Base-by-base conservation (phyloP, 345 rosid genomes). In the Toxicodendron radicans region DNA sequence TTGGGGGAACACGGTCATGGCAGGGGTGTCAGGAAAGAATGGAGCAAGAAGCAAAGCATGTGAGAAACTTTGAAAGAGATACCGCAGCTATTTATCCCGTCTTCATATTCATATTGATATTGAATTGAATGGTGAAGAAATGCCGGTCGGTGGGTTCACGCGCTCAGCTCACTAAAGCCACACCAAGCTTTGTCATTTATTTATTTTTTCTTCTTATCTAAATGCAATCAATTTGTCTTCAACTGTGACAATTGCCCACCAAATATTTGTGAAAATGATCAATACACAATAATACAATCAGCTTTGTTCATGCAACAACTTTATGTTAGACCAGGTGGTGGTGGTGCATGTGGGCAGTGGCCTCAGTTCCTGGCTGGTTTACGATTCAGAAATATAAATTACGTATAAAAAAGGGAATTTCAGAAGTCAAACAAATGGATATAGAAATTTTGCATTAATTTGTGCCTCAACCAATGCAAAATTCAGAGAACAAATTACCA, bases 1-100 rank as follows among this genome's bases (percentile, higher is more conserved):
- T 66, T 48, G 38, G 70, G n/a, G 58, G 30, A 67, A 18, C 71
- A 18, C 71, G 71, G 13, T 58, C 27, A 53, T n/a, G 62, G 13
- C 60, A 41, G 0, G 51, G 49, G 20, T 69, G 73, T 69, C 73
- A 57, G 64, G 5, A 14, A 10, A 57, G 38, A 41, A 70, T 21
- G 52, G 48, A 69, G 73, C 52, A 56, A 57, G 51, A 1, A 20
- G 49, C 43, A 60, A 13, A 17, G 17, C 72, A 69, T 57, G 73
- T 56, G 53, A 21, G 0, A 7, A 7, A 1, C 43, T 46, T 66
- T 66, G n/a, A 24, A 46, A 23, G 70, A 23, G 18, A 16, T 33
- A 23, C 20, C 33, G 70, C 70, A 66, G 9, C 11, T 32, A 16
- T 32, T 59, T 33, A 4, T 7, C 33, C 69, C 7, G 21, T 24